Percentiles rank a stretch among this genome's conserved stretches.
Evolutionary conservation across 306 rosid species (phyloP).

Genomic region (Abrus precatorius): DNA sequence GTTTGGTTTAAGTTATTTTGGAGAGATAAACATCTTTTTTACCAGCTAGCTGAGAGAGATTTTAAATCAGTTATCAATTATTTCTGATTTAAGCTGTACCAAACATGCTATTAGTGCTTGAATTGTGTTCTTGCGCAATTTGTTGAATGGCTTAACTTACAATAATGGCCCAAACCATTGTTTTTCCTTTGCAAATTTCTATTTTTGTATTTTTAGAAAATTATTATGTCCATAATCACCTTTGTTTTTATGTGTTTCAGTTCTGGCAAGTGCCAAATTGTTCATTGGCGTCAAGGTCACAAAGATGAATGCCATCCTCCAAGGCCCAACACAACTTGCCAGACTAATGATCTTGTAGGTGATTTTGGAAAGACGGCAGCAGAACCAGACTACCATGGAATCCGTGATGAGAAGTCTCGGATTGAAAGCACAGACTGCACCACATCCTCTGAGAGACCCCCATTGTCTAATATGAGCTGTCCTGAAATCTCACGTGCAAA

Average conservation of each 20-base stretch:
- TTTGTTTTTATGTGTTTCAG: constrained; percentile 57
- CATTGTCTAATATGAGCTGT: constrained; percentile 43
- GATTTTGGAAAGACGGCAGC: constrained; percentile 52
- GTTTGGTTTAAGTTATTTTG: too few relatives aligned
- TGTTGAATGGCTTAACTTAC: background rate
- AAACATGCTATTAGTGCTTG: background rate
- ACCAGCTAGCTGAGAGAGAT: too few relatives aligned
- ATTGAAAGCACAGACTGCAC: constrained; percentile 38
- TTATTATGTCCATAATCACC: background rate
- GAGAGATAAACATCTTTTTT: too few relatives aligned
- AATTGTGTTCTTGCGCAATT: constrained; percentile 23
- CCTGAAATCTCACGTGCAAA: constrained; percentile 47
- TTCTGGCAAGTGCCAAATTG: constrained; percentile 89
- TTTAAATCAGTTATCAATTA: too few relatives aligned
- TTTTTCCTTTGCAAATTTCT: background rate
- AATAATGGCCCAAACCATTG: background rate
- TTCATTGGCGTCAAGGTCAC: constrained; percentile 95
- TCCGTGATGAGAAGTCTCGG: constrained; percentile 43
- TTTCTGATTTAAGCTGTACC: too few relatives aligned
- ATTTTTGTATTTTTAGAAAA: background rate
- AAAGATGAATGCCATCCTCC: constrained; percentile 80
- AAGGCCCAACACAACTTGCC: constrained; percentile 4
- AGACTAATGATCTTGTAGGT: constrained; percentile 37
- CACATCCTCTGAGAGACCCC: constrained; percentile 46
- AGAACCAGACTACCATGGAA: constrained; percentile 50